Base-by-base conservation (phyloP, 1,284 basidiomycete genomes). In the Flammula alnicola region DNA sequence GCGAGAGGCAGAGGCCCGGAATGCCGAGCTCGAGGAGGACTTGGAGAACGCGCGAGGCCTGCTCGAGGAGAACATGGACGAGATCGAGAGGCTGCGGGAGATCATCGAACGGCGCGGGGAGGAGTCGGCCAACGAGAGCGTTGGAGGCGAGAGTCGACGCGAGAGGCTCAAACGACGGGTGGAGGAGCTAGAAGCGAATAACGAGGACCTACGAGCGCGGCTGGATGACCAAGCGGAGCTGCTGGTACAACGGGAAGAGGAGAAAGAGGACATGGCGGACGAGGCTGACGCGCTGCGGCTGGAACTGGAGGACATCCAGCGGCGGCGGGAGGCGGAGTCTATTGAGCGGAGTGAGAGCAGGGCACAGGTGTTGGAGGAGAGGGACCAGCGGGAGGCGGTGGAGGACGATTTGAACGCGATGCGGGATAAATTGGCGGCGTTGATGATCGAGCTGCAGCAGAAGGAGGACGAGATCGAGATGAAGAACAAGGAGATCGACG, bases 381-480 rank as follows among this genome's bases (percentile, higher is more conserved):
- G 80, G 14, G 84, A 88, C 52, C 84, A 86, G 52, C 71, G 86
- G 22, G 86, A 90, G 60, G 83, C 80, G 1, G 78, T 86, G 2
- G 86, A 91, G 61, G 87, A 87, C 11, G 86, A 86, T 56, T 64
- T 91, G 46, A 90, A 91, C 59, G 75, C 80, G 0, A 69, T 89
- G 32, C 74, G 84, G 40, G 91, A 93, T 68, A 83, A 83, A 63
- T 74, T 92, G 2, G 87, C 91, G 0, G 88, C 88, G 0, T 79
- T 83, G 4, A 78, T 84, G 59, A 91, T 94, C 54, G 89, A 93
- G 66, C 69, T 92, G 22, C 87, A 91, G 64, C 84, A 89, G 66
- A 86, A 82, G 64, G 91, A 93, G 59, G 88, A 90, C 57, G 91
- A 93, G 27, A 67, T 89, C n/a, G 86, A 89, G 47, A 74, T 84